Evolutionary conservation across 2,329 filamentous ascomycete genomes (phyloP), one percentile per base, ranked within the genome.

Genomic region (Alternaria ventricosa): DNA sequence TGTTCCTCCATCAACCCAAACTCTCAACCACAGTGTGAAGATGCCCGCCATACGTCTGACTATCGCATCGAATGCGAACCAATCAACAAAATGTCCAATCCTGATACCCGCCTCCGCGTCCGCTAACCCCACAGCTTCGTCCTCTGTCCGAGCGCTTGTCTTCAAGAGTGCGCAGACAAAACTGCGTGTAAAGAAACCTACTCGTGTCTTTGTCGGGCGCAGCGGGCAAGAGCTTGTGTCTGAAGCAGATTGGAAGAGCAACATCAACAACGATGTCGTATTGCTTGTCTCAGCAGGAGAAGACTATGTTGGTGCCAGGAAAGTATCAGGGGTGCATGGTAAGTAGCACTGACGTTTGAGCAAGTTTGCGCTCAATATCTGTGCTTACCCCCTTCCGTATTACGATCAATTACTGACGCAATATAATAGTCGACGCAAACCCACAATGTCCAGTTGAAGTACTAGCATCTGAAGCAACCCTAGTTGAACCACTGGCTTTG

Each of bases 201-300:
- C 62, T 4, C 59, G 77, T n/a, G 56, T 79, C 23, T 79, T 72
- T 59, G 65, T 73, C 8, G 71, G 64, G 12, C 53, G 68, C 5
- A 71, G 67, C 10, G 75, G 76, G 3, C 60, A 71, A 44, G 77
- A 79, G 57, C 64, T 79, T 6, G 22, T 74, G 3, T 66, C 23
- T 2, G 64, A 76, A 28, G 64, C 63, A 43, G 75, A 78, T 25
- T 80, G 75, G 76, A 69, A 65, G 46, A 57, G 36, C 30, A 65
- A 57, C 11, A 30, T 75, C 9, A 64, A 60, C 23, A 63, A 77
- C 49, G 75, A 80, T 60, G 57, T 73, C 13, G 63, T 71, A 4
- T 57, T 80, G 20, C 68, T 78, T 8, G 65, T 77, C 3, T 77
- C 73, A 27, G 67, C 68, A n/a, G 75, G 76, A 25, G 77, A 79